Percentiles rank a stretch among this genome's conserved stretches.
These are phyloP conservation scores for Endocarpon pusillum DNA, from an alignment of 495 filamentous ascomycete genomes.

Conservation along the genomic window DNA sequence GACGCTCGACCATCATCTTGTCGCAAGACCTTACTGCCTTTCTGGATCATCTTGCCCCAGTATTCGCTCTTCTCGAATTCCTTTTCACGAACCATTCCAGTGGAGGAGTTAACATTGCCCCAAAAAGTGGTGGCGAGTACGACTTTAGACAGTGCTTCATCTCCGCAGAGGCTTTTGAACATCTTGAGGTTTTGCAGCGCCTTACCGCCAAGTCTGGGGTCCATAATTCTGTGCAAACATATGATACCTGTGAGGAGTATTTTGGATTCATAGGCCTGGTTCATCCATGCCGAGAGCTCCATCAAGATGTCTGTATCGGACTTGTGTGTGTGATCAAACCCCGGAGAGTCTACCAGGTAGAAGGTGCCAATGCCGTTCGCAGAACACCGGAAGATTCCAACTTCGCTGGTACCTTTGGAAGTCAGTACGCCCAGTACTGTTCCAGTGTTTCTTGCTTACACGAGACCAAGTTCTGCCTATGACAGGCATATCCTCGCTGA, in stretches of 20 bases:
- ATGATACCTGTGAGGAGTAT: slow-evolving; percentile 14
- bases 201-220: slow-evolving; percentile 20
- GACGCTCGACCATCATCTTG: slow-evolving; percentile 16
- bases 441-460: no score
- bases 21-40: slow-evolving; percentile 12
- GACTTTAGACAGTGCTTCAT: slow-evolving; percentile 13
- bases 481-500: no score
- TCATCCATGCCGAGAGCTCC: slow-evolving; percentile 17
- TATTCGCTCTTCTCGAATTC: slow-evolving; percentile 21
- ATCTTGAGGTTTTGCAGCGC: slow-evolving; percentile 22
- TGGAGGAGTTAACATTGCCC: slow-evolving; percentile 10
- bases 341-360: slow-evolving; percentile 25
- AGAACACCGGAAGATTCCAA: no score
- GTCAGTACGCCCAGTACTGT: no score
- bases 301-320: slow-evolving; percentile 21
- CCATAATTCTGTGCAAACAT: slow-evolving; percentile 28
- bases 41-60: slow-evolving; percentile 20
- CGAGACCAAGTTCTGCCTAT: no score
- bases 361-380: slow-evolving; percentile 4
- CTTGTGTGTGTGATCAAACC: slow-evolving; percentile 23
- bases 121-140: slow-evolving; percentile 24
- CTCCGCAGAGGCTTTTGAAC: slow-evolving; percentile 16
- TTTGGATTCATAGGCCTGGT: slow-evolving; percentile 4
- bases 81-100: slow-evolving; percentile 16
- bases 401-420: no score